A percentile compares a stretch with the other conserved stretches of the same genome.
phyloP scores from a whole-genome alignment of 2,329 filamentous ascomycete genomes.

The Cladosporium cucumerinum region DNA sequence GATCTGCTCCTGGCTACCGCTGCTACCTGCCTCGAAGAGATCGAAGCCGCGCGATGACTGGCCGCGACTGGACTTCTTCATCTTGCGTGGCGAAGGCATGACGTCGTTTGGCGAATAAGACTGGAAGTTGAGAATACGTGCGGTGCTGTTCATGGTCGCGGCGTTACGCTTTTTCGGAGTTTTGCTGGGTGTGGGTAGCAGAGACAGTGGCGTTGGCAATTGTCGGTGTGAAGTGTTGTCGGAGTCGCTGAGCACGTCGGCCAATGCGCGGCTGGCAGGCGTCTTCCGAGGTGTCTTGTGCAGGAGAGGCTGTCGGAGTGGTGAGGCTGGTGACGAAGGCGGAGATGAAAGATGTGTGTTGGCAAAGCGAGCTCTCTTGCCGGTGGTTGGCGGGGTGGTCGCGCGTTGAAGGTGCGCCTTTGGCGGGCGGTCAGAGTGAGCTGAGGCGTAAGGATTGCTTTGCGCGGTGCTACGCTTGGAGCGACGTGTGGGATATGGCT shows the following conservation, averaged over 20 bases:
- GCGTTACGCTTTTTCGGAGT: slow-evolving; percentile 61
- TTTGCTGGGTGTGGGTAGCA: slow-evolving; percentile 76
- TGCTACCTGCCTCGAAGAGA: slow-evolving; percentile 47
- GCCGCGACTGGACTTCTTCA: slow-evolving; percentile 22
- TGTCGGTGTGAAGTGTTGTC: slow-evolving; percentile 10
- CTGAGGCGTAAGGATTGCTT: slow-evolving; percentile 44
- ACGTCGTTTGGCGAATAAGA: slow-evolving; percentile 57
- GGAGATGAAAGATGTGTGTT: slow-evolving; percentile 45
- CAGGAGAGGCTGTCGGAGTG: slow-evolving; percentile 17
- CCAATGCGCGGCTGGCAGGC: slow-evolving; percentile 9
- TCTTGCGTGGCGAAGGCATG: slow-evolving; percentile 58
- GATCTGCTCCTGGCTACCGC: slow-evolving; percentile 46
- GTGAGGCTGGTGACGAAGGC: slow-evolving; percentile 41
- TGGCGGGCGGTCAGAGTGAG: slow-evolving; percentile 33
- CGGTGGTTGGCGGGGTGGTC: slow-evolving; percentile 25
- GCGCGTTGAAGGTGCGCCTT: slow-evolving; percentile 13
- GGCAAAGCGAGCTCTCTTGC: slow-evolving; percentile 44
- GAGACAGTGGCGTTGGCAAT: slow-evolving; percentile 31
- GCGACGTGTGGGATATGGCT: slow-evolving; percentile 62
- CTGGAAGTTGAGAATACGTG: slow-evolving; percentile 53
- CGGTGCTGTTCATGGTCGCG: slow-evolving; percentile 45
- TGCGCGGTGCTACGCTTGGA: slow-evolving; percentile 33
- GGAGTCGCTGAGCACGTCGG: slow-evolving; percentile 13
- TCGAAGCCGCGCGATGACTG: slow-evolving; percentile 53
- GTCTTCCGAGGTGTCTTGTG: slow-evolving; percentile 22